These are phyloP conservation scores for Leccinum solheimii DNA, from an alignment of 1,284 basidiomycete species.

Conservation along the genomic window DNA sequence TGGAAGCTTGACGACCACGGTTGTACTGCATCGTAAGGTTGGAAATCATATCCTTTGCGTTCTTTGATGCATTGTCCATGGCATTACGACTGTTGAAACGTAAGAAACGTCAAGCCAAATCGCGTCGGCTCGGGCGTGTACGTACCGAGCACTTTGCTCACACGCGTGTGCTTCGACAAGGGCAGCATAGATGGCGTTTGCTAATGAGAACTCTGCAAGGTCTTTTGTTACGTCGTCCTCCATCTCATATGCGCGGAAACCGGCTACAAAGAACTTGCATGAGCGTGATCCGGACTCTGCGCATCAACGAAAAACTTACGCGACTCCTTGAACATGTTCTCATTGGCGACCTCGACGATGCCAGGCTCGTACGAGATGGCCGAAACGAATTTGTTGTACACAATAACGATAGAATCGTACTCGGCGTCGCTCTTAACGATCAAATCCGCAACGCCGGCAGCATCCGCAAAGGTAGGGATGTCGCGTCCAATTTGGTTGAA, in stretches of 20 bases:
- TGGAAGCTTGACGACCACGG: slow-evolving; percentile 98
- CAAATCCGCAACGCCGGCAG: slow-evolving; percentile 90
- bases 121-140: slow-evolving; percentile 1
- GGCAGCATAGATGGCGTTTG: slow-evolving; percentile 95
- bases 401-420: slow-evolving; percentile 86
- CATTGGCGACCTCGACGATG: slow-evolving; percentile 78
- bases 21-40: slow-evolving; percentile 93
- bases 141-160: slow-evolving; percentile 85
- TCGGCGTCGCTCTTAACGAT: slow-evolving; percentile 85
- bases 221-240: slow-evolving; percentile 95
- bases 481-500: slow-evolving; percentile 99
- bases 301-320: slow-evolving; percentile 44
- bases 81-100: slow-evolving; percentile 76
- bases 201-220: slow-evolving; percentile 92
- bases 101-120: slow-evolving; percentile 16
- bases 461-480: slow-evolving; percentile 96
- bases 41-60: slow-evolving; percentile 91
- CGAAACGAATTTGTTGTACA: slow-evolving; percentile 96
- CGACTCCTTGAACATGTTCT: slow-evolving; percentile 76
- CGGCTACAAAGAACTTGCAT: slow-evolving; percentile 46
- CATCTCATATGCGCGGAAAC: slow-evolving; percentile 92
- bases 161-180: slow-evolving; percentile 96
- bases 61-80: slow-evolving; percentile 99
- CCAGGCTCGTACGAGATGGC: slow-evolving; percentile 91
- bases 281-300: neutral